Evolutionary conservation across 805 yeast species (phyloP).

Genomic region (Candida endomychidarum): DNA sequence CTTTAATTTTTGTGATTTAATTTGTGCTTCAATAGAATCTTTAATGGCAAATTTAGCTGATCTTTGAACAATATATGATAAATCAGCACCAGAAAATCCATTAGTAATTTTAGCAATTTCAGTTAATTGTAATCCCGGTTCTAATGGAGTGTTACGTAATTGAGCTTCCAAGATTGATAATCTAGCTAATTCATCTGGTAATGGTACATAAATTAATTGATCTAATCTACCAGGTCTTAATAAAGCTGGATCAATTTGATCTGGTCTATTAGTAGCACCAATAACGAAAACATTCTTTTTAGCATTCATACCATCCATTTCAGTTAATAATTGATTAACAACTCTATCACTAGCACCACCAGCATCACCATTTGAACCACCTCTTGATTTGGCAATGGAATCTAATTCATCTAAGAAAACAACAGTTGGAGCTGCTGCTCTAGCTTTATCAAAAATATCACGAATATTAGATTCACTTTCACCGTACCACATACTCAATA

Average conservation of each 20-base stretch:
- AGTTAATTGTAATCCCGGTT: conserved; percentile 87
- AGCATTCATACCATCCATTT: conserved; percentile 99
- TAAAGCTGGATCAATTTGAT: conserved; percentile 98
- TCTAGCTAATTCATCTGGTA: conserved; percentile 95
- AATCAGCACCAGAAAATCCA: conserved; percentile 99
- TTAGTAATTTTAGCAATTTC: conserved; percentile 93
- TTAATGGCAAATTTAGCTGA: conserved; percentile 98
- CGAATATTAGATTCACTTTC: conserved; percentile 97
- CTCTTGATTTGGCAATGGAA: conserved; percentile 96
- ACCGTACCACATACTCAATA: conserved; percentile 98
- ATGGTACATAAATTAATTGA: conserved; percentile 96
- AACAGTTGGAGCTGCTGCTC: conserved; percentile 99
- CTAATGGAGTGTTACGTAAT: conserved; percentile 96
- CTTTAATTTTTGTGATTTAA: conserved; percentile 36
- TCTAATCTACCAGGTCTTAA: conserved; percentile 99
- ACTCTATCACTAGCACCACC: conserved; percentile 98
- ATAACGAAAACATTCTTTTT: conserved; percentile 98
- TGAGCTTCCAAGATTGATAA: conserved; percentile 91
- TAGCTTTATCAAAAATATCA: conserved; percentile 96
- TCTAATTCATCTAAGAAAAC: conserved; percentile 98
- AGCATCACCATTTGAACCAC: conserved; percentile 86
- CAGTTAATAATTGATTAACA: conserved; percentile 91
- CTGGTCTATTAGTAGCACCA: conserved; percentile 99
- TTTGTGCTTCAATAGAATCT: conserved; percentile 87
- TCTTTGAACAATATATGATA: conserved; percentile 95